A percentile compares a stretch with the other conserved stretches of the same genome.
Conservation (phyloP, 495 filamentous ascomycete species). For the Aspergillus funiculosus region DNA sequence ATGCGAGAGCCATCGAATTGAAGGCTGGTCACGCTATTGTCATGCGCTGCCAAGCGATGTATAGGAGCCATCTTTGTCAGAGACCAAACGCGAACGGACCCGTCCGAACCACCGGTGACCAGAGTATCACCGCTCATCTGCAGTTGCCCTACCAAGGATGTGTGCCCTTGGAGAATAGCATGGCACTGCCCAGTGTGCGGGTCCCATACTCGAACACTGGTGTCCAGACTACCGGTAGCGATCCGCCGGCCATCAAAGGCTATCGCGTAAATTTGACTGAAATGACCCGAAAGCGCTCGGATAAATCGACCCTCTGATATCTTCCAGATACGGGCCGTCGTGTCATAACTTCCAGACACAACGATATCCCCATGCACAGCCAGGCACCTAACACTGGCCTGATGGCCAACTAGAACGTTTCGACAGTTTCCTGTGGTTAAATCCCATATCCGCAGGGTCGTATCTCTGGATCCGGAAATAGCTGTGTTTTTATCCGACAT, state of each 20-base stretch:
- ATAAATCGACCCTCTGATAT: slow-evolving; percentile 90
- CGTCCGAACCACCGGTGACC: slow-evolving; percentile 93
- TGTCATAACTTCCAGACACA: slow-evolving; percentile 95
- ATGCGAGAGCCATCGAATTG: slow-evolving; percentile 94
- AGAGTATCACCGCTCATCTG: slow-evolving; percentile 92
- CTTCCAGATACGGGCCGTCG: slow-evolving; percentile 94
- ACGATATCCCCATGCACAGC: slow-evolving; percentile 94
- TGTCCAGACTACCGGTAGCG: slow-evolving; percentile 95
- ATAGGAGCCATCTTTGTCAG: slow-evolving; percentile 82
- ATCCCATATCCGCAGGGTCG: slow-evolving; percentile 93
- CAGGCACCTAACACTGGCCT: slow-evolving; percentile 91
- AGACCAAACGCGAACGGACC: slow-evolving; percentile 93
- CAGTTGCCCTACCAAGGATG: slow-evolving; percentile 92
- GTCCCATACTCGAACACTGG: slow-evolving; percentile 96
- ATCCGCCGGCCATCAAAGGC: slow-evolving; percentile 91
- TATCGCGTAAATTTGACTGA: slow-evolving; percentile 98
- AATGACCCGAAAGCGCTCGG: slow-evolving; percentile 86
- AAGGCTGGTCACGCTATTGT: slow-evolving; percentile 94
- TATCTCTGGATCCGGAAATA: slow-evolving; percentile 93
- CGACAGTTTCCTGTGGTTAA: slow-evolving; percentile 77
- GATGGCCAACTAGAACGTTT: slow-evolving; percentile 90
- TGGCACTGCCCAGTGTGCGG: slow-evolving; percentile 79
- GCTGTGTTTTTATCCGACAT: slow-evolving; percentile 92
- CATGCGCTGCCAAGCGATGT: slow-evolving; percentile 92
- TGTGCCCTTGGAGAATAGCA: slow-evolving; percentile 94